Conservation (phyloP, 306 rosid species). For the Coriaria nepalensis region DNA sequence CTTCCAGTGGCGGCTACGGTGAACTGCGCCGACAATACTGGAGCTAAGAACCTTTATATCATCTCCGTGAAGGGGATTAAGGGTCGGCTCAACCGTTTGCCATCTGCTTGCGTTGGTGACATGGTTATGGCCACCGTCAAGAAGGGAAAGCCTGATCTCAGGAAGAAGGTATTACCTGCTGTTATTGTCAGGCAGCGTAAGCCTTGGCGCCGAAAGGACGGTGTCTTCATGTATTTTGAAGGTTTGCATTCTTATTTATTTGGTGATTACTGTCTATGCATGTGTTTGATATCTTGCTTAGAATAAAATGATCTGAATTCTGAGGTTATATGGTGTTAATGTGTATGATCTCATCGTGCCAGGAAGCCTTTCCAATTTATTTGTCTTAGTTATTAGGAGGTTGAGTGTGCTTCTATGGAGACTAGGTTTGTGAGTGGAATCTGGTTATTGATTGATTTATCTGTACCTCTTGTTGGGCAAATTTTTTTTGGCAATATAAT, state of each 20-base stretch:
- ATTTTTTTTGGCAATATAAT: too few relatives aligned
- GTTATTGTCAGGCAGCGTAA: conserved; percentile 89
- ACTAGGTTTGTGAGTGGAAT: too few relatives aligned
- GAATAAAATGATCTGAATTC: too few relatives aligned
- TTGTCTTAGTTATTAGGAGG: too few relatives aligned
- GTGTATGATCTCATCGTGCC: too few relatives aligned
- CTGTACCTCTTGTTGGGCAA: too few relatives aligned
- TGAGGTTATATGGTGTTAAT: too few relatives aligned
- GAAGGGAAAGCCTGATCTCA: conserved; percentile 84
- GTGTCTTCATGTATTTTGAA: conserved; percentile 89
- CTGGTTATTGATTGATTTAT: too few relatives aligned
- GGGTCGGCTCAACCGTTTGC: conserved; percentile 71
- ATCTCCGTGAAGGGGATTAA: conserved; percentile 89
- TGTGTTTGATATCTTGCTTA: not conserved
- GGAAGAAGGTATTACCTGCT: conserved; percentile 88
- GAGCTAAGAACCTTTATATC: conserved; percentile 80
- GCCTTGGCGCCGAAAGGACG: conserved; percentile 94
- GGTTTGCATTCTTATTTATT: conserved; percentile 16
- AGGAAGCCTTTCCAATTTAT: too few relatives aligned
- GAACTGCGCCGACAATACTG: conserved; percentile 86
- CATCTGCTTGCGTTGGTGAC: conserved; percentile 90
- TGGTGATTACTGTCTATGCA: not conserved
- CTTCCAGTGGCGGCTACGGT: conserved; percentile 93
- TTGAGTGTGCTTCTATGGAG: too few relatives aligned
- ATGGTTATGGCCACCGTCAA: conserved; percentile 98